phyloP scores from a whole-genome alignment of 305 asterid species.

The Rubia peregrina region DNA sequence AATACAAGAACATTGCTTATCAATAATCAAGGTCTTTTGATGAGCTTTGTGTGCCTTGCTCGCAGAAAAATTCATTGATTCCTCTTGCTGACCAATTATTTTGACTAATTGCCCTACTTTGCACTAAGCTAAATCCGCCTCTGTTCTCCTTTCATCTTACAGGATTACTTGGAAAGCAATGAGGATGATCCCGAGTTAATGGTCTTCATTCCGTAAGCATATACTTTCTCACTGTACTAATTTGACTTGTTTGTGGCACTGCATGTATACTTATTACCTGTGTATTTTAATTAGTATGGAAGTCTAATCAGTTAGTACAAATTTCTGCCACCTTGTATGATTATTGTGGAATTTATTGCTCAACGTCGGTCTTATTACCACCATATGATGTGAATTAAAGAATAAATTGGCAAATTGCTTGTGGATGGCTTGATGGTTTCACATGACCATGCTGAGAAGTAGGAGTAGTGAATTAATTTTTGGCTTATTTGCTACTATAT shows the following conservation, averaged over 20 bases:
- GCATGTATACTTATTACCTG: not conserved
- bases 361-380: not conserved
- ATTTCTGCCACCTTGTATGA: not conserved
- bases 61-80: too few species aligned
- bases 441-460: not conserved
- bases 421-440: not conserved
- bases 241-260: not conserved
- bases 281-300: not conserved
- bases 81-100: too few species aligned
- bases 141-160: conserved; percentile 18
- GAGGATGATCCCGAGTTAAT: conserved; percentile 94
- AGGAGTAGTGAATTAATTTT: not conserved
- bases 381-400: not conserved
- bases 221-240: not conserved
- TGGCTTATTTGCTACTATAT: not conserved
- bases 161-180: conserved; percentile 98
- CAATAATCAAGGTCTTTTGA: too few species aligned
- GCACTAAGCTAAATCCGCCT: too few species aligned
- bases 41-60: too few species aligned
- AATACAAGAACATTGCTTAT: too few species aligned
- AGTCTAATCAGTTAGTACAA: not conserved
- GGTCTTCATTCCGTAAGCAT: conserved; percentile 90
- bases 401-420: not conserved
- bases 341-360: not conserved
- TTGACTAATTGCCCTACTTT: too few species aligned